phyloP scores from a whole-genome alignment of 345 rosid species.

The Syzygium aromaticum region DNA sequence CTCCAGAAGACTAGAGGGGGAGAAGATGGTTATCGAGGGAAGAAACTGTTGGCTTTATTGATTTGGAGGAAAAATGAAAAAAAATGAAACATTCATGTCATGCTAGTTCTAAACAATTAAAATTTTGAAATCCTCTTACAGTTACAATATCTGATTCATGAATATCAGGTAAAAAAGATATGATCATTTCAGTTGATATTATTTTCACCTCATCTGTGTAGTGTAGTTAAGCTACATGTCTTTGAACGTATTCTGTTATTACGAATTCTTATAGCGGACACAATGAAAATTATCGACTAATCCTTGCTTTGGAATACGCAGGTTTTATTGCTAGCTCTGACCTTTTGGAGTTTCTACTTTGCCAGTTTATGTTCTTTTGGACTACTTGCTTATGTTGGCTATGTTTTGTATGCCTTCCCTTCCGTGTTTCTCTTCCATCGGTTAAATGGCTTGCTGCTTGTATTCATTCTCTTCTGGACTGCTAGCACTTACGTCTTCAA shows the following conservation, averaged over 20 bases:
- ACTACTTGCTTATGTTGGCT: slow-evolving; percentile 41
- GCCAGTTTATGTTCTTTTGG: slow-evolving; percentile 42
- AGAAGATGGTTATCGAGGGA: neutral
- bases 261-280: neutral
- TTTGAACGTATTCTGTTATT: neutral
- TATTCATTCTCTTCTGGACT: slow-evolving; percentile 39
- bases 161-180: neutral
- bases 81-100: neutral
- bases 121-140: neutral
- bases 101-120: neutral
- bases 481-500: slow-evolving; percentile 42
- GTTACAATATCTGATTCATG: neutral
- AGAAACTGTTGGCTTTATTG: neutral
- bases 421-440: slow-evolving; percentile 32
- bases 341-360: slow-evolving; percentile 39
- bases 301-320: slow-evolving; percentile 7
- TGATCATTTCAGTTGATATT: neutral
- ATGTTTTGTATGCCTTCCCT: slow-evolving; percentile 32
- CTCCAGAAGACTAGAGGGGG: neutral
- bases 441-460: slow-evolving; percentile 35
- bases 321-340: slow-evolving; percentile 32
- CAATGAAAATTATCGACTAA: neutral
- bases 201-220: neutral
- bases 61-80: neutral
- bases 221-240: neutral